Evolutionary conservation across 208 protist species (phyloP).

Genomic region (Crithidia sp.): DNA sequence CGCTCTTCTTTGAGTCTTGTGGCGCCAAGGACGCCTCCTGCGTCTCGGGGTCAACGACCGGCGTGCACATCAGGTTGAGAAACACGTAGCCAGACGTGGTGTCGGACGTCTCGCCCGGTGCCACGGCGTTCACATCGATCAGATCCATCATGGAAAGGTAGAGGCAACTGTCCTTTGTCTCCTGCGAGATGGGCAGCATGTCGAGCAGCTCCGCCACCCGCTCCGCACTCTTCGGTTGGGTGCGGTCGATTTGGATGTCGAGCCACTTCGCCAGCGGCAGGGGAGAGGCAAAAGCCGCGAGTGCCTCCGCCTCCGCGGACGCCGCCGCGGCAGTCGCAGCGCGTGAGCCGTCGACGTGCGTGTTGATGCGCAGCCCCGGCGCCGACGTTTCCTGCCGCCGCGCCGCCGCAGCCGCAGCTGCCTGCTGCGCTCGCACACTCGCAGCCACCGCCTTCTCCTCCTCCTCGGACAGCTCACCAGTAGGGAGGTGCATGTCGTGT

Average conservation of each 20-base stretch:
- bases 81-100: slow-evolving; percentile 70
- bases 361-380: neutral
- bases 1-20: neutral
- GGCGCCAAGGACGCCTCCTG: neutral
- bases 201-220: slow-evolving; percentile 56
- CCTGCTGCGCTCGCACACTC: neutral
- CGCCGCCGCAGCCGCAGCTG: neutral
- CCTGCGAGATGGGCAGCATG: slow-evolving; percentile 63
- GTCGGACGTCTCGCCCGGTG: slow-evolving; percentile 23
- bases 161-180: slow-evolving; percentile 66
- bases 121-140: slow-evolving; percentile 33
- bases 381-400: neutral
- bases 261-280: slow-evolving; percentile 73
- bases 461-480: slow-evolving; percentile 4
- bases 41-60: slow-evolving; percentile 20
- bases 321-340: neutral
- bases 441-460: neutral
- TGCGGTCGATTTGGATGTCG: slow-evolving; percentile 71
- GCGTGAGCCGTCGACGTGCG: neutral
- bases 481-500: slow-evolving; percentile 48
- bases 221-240: slow-evolving; percentile 28
- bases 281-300: neutral
- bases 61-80: slow-evolving; percentile 78
- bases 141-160: slow-evolving; percentile 68
- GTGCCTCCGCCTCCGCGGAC: neutral